Evolutionary conservation across 441 rosid genomes (phyloP).

Genomic region (Pelargonium australe): DNA sequence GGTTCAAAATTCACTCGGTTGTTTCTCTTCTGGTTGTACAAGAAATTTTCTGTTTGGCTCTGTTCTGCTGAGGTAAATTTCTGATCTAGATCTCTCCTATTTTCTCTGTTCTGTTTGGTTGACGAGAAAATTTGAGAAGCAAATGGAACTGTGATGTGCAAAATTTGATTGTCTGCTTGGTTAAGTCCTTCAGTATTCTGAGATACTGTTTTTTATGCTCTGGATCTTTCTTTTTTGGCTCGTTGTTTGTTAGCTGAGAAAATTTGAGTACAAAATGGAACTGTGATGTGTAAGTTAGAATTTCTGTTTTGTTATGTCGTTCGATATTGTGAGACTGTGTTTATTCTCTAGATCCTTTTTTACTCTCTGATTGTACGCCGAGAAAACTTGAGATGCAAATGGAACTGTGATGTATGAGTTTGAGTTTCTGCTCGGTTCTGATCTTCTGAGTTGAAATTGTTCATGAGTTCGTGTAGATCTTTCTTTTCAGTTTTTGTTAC

Average conservation of each 20-base stretch:
- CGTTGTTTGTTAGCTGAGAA: neutral
- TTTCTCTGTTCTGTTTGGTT: neutral
- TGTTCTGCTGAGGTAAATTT: constrained; percentile 15
- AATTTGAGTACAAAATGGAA: neutral
- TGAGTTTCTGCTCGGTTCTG: neutral
- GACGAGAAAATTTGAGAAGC: neutral
- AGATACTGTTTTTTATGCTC: too few relatives aligned
- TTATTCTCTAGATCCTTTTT: too few relatives aligned
- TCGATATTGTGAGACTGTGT: too few relatives aligned
- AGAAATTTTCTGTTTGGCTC: constrained; percentile 21
- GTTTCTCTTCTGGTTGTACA: neutral
- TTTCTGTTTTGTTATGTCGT: neutral
- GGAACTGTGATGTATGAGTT: neutral
- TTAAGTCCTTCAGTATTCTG: neutral
- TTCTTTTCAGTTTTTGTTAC: neutral
- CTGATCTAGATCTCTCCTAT: constrained; percentile 20
- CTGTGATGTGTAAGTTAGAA: neutral
- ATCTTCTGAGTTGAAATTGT: neutral
- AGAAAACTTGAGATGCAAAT: neutral
- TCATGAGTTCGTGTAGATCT: neutral
- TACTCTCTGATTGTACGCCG: neutral
- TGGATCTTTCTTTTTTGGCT: too few relatives aligned
- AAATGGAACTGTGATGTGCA: neutral
- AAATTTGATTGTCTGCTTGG: neutral
- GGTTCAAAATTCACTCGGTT: neutral